A percentile compares a stretch with the other conserved stretches of the same genome.
Conservation (phyloP, 2,329 filamentous ascomycete species). For the Talaromyces sp. region DNA sequence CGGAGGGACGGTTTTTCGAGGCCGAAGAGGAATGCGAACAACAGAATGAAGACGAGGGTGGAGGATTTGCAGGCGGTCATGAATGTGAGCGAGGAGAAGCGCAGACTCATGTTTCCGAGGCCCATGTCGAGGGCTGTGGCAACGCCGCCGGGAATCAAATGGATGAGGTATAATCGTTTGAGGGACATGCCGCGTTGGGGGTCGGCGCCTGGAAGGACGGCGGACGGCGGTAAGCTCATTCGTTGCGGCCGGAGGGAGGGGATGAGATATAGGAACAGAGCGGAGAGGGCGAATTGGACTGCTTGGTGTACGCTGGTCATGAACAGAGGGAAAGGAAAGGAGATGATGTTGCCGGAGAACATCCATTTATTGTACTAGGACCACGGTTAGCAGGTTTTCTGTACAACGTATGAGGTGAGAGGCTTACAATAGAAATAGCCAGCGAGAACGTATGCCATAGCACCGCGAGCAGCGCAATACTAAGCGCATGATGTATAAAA, state of each 20-base stretch:
- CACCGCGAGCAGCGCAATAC: conserved; percentile 73
- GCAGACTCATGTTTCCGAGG: conserved; percentile 88
- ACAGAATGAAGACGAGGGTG: conserved; percentile 85
- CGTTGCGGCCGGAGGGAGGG: conserved; percentile 71
- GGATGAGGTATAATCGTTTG: conserved; percentile 80
- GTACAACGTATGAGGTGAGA: conserved; percentile 32
- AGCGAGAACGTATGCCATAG: conserved; percentile 92
- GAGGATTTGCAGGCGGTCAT: conserved; percentile 99
- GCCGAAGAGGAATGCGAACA: conserved; percentile 92
- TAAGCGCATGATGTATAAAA: conserved; percentile 63
- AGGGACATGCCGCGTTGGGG: conserved; percentile 45
- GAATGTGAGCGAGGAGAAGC: conserved; percentile 94
- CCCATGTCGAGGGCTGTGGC: conserved; percentile 96
- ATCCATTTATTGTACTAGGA: conserved; percentile 98
- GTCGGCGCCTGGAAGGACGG: conserved; percentile 52
- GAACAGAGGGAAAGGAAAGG: conserved; percentile 93
- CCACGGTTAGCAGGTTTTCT: not conserved
- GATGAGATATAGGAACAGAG: conserved; percentile 72
- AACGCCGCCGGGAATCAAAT: conserved; percentile 84
- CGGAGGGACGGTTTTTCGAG: conserved; percentile 83
- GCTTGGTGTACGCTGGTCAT: conserved; percentile 94
- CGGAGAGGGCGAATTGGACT: conserved; percentile 81
- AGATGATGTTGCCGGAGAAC: conserved; percentile 79
- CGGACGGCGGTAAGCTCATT: conserved; percentile 31
- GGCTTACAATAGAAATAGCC: conserved; percentile 82